Base-by-base conservation (phyloP, 164 flowering plant genomes). In the Annona cherimola region DNA sequence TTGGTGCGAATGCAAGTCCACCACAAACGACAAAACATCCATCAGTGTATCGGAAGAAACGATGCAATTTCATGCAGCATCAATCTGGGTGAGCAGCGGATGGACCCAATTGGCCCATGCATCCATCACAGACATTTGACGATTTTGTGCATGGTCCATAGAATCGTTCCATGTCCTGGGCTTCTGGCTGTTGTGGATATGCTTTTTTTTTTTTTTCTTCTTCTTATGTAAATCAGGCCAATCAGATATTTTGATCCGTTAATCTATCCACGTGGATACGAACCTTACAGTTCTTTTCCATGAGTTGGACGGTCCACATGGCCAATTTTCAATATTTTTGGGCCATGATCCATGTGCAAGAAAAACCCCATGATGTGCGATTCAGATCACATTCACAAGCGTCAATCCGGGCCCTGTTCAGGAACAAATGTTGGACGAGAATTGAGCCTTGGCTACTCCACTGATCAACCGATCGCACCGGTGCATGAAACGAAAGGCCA, bases 11-110 rank as follows among this genome's bases (percentile, higher is more conserved):
- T 62, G 71, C 43, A 61, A 69, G 50, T 70, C 76, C 80, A 73
- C 44, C 50, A 63, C 67, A 69, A 64, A 76, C 45, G 73, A 76
- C 79, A 76, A 69, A 5, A 7, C 43, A 62, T 67, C 50, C 69
- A 26, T 26, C 46, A 67, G 66, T 71, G 50, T 42, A 0, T 42
- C 44, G 41, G 42, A 45, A 7, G 39, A 11, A 11, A 50, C 57
- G 9, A 3, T 50, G 63, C 11, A 69, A 69, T 64, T 54, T 69
- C 63, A 57, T 16, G 70, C 45, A 46, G 54, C 18, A 45, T n/a
- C 35, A 61, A 68, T 57, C 54, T 40, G 2, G 45, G 19, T 5
- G 16, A 7, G 18, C 14, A 11, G 1, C 57, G 57, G 35, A 50
- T 16, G 9, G 57, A 50, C 57, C 54, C 9, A 12, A 46, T 12